Evolutionary conservation across 768 basidiomycete genomes (phyloP).

Genomic region (Hydnomerulius pinastri): DNA sequence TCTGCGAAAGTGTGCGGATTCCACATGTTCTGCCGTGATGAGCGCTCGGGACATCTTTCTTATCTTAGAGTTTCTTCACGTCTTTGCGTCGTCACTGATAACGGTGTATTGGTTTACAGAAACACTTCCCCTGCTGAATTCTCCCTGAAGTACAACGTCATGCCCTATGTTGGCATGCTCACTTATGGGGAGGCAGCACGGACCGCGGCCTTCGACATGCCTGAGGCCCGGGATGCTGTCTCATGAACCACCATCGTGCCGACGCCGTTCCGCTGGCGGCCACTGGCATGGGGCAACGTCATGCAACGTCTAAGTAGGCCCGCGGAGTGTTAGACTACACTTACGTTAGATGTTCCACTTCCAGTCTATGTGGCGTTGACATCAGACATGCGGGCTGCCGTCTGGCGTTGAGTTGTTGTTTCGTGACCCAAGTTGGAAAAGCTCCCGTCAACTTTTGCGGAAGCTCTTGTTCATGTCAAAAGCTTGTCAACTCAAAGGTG

Average conservation of each 20-base stretch:
- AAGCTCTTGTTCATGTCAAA: constrained; percentile 19
- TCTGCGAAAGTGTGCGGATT: constrained; percentile 7
- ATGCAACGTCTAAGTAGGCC: constrained; percentile 7
- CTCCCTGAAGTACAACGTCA: constrained; percentile 82
- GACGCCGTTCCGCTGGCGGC: not conserved
- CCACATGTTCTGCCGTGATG: constrained; percentile 22
- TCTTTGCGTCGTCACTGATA: constrained; percentile 16
- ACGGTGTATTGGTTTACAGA: constrained; percentile 39
- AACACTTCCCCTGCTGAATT: constrained; percentile 67
- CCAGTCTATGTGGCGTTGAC: constrained; percentile 13
- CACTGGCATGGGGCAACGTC: not conserved
- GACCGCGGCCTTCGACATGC: constrained; percentile 40
- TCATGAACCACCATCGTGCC: constrained; percentile 13
- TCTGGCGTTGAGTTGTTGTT: constrained; percentile 2
- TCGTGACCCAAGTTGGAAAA: constrained; percentile 1
- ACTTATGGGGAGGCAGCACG: constrained; percentile 73
- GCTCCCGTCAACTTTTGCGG: not conserved
- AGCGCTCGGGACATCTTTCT: not conserved
- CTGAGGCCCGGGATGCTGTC: constrained; percentile 33
- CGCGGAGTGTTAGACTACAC: constrained; percentile 14
- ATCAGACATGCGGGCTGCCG: constrained; percentile 9
- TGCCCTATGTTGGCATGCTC: constrained; percentile 86
- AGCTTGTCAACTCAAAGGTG: constrained; percentile 17
- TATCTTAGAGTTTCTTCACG: constrained; percentile 10
- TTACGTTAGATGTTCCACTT: constrained; percentile 22